Percentiles rank a stretch among this genome's conserved stretches.
phyloP scores from a whole-genome alignment of 441 rosid genomes.

The Capsella rubella region DNA sequence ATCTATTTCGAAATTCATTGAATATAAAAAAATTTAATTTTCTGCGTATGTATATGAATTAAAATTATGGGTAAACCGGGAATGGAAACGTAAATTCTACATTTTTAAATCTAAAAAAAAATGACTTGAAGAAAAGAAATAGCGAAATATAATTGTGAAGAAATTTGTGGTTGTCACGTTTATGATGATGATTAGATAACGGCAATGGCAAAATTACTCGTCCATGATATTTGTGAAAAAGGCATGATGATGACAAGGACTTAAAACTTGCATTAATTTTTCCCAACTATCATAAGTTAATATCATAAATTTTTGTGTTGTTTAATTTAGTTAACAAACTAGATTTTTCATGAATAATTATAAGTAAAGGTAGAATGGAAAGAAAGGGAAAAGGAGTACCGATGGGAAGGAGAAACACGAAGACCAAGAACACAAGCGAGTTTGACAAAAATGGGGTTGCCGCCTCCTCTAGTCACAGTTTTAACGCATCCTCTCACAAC shows the following conservation, averaged over 20 bases:
- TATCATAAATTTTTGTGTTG: too few relatives aligned
- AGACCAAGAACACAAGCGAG: conserved; percentile 72
- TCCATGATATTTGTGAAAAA: conserved; percentile 18
- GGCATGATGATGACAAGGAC: neutral
- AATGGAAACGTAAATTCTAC: neutral
- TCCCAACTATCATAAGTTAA: neutral
- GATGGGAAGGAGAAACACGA: conserved; percentile 69
- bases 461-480: conserved; percentile 68
- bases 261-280: too few relatives aligned
- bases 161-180: conserved; percentile 22
- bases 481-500: conserved; percentile 76
- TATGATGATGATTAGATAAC: conserved; percentile 19
- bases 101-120: neutral
- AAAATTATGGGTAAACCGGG: neutral
- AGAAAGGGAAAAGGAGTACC: conserved; percentile 39
- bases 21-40: neutral
- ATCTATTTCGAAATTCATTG: neutral
- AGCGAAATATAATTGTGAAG: conserved; percentile 18
- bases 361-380: neutral
- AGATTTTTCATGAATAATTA: neutral
- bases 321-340: neutral
- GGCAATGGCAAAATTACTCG: conserved; percentile 15
- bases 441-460: conserved; percentile 52
- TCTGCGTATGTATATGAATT: too few relatives aligned
- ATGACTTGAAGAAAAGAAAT: conserved; percentile 11